Evolutionary conservation across 805 yeast genomes (phyloP).

Genomic region (Candida railenensis): DNA sequence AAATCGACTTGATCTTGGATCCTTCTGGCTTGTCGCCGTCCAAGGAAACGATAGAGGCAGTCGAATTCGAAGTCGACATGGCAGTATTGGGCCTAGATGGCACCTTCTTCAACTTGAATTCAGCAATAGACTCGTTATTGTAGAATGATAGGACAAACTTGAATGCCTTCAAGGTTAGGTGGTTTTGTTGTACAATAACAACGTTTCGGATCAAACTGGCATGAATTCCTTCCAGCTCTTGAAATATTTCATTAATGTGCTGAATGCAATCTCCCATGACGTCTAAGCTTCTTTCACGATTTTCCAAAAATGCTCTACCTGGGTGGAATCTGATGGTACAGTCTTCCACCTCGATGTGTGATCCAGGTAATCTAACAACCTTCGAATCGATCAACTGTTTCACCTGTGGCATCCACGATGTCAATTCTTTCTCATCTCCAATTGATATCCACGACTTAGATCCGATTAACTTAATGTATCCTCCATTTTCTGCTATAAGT

Average conservation of each 20-base stretch:
- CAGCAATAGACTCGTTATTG: constrained; percentile 19
- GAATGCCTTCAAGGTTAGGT: constrained; percentile 56
- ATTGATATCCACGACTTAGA: constrained; percentile 60
- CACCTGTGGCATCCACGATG: constrained; percentile 60
- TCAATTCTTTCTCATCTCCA: constrained; percentile 47
- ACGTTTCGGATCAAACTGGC: constrained; percentile 71
- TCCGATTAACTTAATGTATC: constrained; percentile 60
- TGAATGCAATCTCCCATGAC: constrained; percentile 83
- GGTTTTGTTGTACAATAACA: constrained; percentile 69
- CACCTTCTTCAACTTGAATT: constrained; percentile 22
- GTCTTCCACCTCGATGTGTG: constrained; percentile 69
- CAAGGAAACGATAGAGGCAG: neutral
- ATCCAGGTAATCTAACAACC: constrained; percentile 78
- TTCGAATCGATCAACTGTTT: constrained; percentile 54
- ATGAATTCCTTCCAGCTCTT: constrained; percentile 53
- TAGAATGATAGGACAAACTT: constrained; percentile 46
- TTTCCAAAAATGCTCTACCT: constrained; percentile 60
- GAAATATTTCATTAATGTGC: constrained; percentile 75
- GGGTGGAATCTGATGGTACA: constrained; percentile 77
- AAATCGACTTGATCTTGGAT: constrained; percentile 38
- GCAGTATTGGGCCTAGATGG: neutral
- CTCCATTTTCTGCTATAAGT: constrained; percentile 88
- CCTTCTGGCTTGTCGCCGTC: constrained; percentile 6
- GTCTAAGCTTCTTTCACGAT: constrained; percentile 60
- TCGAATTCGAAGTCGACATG: neutral